phyloP scores from a whole-genome alignment of 2,329 filamentous ascomycete species.

The Coniochaeta prunicola region DNA sequence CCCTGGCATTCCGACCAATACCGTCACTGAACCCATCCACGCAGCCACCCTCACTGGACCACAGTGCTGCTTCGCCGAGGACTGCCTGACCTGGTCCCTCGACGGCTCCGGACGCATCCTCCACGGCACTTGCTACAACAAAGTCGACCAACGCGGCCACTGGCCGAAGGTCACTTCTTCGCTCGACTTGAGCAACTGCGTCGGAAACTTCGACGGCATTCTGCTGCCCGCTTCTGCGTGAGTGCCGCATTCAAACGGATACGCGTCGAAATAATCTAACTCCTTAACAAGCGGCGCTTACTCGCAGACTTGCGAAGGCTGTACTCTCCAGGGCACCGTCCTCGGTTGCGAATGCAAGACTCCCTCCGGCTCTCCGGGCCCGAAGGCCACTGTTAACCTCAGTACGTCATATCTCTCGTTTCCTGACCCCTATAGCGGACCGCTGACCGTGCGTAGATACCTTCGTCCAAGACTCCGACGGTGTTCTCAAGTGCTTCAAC shows the following conservation, averaged over 20 bases:
- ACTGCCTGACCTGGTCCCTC: neutral
- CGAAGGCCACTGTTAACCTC: neutral
- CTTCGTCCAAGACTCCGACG: neutral
- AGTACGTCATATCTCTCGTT: neutral
- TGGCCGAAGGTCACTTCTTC: neutral
- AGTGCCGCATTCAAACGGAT: too few species aligned
- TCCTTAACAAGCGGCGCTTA: neutral
- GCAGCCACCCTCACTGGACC: neutral
- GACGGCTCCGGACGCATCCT: neutral
- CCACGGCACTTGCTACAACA: neutral
- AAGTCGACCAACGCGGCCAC: neutral
- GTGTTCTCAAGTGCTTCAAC: constrained; percentile 1
- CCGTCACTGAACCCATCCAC: neutral
- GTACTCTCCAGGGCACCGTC: neutral
- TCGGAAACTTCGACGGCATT: neutral
- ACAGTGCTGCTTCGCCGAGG: neutral
- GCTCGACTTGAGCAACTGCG: neutral
- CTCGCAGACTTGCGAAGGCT: neutral
- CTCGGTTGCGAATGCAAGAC: neutral
- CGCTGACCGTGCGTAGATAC: neutral
- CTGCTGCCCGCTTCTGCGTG: neutral
- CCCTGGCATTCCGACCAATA: neutral
- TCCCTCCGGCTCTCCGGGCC: neutral
- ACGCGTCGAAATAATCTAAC: neutral
- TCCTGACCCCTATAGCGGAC: neutral